Percentiles rank a stretch among this genome's conserved stretches.
Evolutionary conservation across 139 green algal species (phyloP).

Genomic region (Dunaliella primolecta): DNA sequence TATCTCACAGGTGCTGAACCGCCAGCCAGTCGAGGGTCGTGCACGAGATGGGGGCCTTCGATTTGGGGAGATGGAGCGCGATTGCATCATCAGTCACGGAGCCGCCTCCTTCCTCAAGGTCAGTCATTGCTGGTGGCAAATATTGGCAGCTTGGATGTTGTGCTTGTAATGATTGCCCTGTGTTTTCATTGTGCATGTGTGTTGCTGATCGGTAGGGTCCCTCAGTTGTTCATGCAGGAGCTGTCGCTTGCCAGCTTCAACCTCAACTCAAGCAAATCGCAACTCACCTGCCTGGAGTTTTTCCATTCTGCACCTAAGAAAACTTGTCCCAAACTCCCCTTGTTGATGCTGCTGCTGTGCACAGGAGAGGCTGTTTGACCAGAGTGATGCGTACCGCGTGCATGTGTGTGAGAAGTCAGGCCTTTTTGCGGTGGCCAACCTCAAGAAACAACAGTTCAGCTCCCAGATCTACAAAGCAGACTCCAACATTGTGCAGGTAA

Average conservation of each 20-base stretch:
- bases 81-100: conserved; percentile 96
- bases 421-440: conserved; percentile 80
- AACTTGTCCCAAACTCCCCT: too few species aligned
- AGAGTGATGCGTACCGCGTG: conserved; percentile 82
- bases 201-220: not conserved
- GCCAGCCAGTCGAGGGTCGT: conserved; percentile 95
- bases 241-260: too few species aligned
- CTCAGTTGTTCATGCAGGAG: too few species aligned
- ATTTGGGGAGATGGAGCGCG: conserved; percentile 98
- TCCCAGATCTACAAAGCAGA: conserved; percentile 52
- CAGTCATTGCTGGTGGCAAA: not conserved
- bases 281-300: too few species aligned
- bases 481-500: conserved; percentile 34
- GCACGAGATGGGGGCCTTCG: conserved; percentile 93
- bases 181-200: not conserved
- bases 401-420: conserved; percentile 84
- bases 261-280: too few species aligned
- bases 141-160: not conserved
- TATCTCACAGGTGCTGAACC: conserved; percentile 93
- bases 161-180: too few species aligned
- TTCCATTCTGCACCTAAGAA: too few species aligned
- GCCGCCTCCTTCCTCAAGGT: conserved; percentile 78
- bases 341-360: too few species aligned
- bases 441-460: conserved; percentile 83
- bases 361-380: conserved; percentile 87